Evolutionary conservation across 2,329 filamentous ascomycete species (phyloP).

Genomic region (Verruconis gallopava): DNA sequence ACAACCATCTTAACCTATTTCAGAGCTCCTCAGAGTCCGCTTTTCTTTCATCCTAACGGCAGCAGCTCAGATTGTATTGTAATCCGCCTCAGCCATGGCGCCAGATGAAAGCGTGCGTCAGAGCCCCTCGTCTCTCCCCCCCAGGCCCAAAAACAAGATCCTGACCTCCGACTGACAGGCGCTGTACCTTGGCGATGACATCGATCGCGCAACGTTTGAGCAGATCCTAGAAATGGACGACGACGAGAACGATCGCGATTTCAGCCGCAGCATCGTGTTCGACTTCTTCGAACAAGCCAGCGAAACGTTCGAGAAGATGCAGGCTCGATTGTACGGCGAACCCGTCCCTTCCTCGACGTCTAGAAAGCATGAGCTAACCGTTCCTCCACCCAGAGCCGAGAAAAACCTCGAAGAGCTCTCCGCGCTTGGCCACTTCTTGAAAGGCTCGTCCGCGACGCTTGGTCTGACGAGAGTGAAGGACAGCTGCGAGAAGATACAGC

Average conservation of each 20-base stretch:
- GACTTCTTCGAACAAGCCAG: slow-evolving; percentile 90
- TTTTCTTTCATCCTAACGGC: too few relatives aligned
- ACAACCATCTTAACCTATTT: too few relatives aligned
- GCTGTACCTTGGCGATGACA: slow-evolving; percentile 38
- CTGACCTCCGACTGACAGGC: too few relatives aligned
- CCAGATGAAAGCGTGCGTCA: too few relatives aligned
- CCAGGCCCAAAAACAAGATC: too few relatives aligned
- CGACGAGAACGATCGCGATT: slow-evolving; percentile 70
- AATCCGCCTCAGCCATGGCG: too few relatives aligned
- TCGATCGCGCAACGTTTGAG: slow-evolving; percentile 72
- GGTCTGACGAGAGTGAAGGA: slow-evolving; percentile 85
- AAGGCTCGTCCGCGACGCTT: slow-evolving; percentile 90
- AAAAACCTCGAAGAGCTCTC: slow-evolving; percentile 65
- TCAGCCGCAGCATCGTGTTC: slow-evolving; percentile 76
- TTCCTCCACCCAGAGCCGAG: slow-evolving; percentile 38
- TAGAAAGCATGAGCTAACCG: not conserved
- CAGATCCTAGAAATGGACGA: slow-evolving; percentile 99
- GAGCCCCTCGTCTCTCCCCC: too few relatives aligned
- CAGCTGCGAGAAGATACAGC: slow-evolving; percentile 91
- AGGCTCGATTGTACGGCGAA: slow-evolving; percentile 61
- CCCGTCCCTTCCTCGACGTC: slow-evolving; percentile 6
- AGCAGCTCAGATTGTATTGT: too few relatives aligned
- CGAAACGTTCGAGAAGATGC: slow-evolving; percentile 75
- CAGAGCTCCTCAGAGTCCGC: too few relatives aligned
- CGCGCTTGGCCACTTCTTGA: slow-evolving; percentile 84